These are phyloP conservation scores for Withania somnifera DNA, from an alignment of 305 asterid genomes.

Conservation along the genomic window DNA sequence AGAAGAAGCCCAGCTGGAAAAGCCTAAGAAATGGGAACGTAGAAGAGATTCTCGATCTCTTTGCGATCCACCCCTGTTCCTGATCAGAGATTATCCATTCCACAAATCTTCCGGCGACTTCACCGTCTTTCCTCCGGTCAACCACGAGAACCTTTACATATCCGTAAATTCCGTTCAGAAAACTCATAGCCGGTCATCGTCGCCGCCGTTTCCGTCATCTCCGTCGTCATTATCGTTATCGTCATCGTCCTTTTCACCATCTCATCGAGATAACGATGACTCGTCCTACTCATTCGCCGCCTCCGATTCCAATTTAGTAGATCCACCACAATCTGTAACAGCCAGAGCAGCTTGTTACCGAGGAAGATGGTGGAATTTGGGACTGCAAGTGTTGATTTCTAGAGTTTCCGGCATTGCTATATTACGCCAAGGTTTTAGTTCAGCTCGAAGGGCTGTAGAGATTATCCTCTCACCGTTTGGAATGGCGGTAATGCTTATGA, in stretches of 20 bases:
- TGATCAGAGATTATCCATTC: background rate
- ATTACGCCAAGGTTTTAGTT: slow-evolving; percentile 3
- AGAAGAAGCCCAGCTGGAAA: background rate
- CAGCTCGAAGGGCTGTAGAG: slow-evolving; percentile 15
- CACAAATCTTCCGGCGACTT: background rate
- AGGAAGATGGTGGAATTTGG: slow-evolving; percentile 13
- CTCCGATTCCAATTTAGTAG: slow-evolving; percentile 10
- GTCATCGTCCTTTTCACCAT: background rate
- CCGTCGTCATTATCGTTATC: slow-evolving; percentile 2
- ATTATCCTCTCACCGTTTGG: slow-evolving; percentile 19
- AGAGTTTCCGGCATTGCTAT: slow-evolving; percentile 8
- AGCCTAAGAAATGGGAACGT: background rate
- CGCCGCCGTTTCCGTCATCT: background rate
- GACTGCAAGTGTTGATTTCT: slow-evolving; percentile 15
- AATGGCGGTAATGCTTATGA: slow-evolving; percentile 15
- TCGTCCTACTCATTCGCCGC: slow-evolving; percentile 28
- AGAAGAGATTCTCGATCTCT: background rate
- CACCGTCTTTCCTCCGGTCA: slow-evolving; percentile 12
- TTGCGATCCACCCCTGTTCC: background rate
- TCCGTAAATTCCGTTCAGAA: slow-evolving; percentile 12
- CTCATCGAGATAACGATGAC: background rate
- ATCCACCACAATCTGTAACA: background rate
- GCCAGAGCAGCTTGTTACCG: background rate
- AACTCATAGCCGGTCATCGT: slow-evolving; percentile 3
- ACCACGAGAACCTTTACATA: slow-evolving; percentile 48